Evolutionary conservation across 345 rosid species (phyloP), one percentile per base, ranked within the genome.

Genomic region (Schrenkiella parvula): DNA sequence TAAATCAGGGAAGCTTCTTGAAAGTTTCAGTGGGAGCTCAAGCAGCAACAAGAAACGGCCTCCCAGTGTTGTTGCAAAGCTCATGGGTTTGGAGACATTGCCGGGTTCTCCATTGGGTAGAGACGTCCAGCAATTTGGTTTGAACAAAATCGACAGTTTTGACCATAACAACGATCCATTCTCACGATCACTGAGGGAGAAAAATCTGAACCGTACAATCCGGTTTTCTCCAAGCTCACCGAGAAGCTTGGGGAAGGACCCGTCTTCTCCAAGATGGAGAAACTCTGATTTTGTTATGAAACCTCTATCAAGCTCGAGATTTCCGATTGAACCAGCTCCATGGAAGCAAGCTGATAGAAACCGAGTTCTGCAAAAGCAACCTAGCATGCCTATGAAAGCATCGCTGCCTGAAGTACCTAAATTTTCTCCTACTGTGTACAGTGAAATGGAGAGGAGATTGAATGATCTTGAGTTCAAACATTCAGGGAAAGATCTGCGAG

Each of bases 321-420:
- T 84, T 80, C 95, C 98, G 15, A 82, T 87, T 80, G 98, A 93
- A 76, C 88, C 91, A 75, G 97, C 96, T 54, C 98, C 95, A 11
- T 88, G 97, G 98, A 91, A 80, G 83, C 97, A 89, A 69, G 15
- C 61, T 68, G 92, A 87, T 35, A 85, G 84, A 63, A 77, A 79
- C 71, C 76, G 74, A 57, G 66, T 65, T 47, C 67, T 80, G 80
- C 89, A 83, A 31, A 91, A 83, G 82, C 78, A 81, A 43, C 79
- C 80, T 6, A 14, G 44, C 44, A 42, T n/a, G 38, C 59, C 38
- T 54, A 76, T 79, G 48, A 84, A 86, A 76, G 80, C 78, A 68
- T 57, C 32, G 14, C 69, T 17, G 39, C 37, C 31, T 29, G 81
- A 82, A 15, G 79, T 61, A 61, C 79, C 72, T 75, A 57, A 80